Evolutionary conservation across 1,284 basidiomycete species (phyloP).

Genomic region (Lentinus polychrous): DNA sequence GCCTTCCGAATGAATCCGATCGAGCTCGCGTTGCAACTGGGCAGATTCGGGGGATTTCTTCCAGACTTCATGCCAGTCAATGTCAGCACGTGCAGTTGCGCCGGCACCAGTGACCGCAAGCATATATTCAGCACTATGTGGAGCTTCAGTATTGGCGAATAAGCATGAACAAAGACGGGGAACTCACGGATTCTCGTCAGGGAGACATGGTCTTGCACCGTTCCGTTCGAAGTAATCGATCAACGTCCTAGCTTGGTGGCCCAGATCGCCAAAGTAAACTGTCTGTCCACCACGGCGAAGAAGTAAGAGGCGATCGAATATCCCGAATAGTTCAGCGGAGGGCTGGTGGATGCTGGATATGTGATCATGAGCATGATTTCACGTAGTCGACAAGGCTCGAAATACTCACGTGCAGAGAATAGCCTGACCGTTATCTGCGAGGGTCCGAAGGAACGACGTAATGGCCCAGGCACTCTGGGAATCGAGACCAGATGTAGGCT

Average conservation of each 20-base stretch:
- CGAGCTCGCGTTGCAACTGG: constrained; percentile 22
- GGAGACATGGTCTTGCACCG: constrained; percentile 37
- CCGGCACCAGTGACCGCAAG: constrained; percentile 67
- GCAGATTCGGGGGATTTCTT: constrained; percentile 21
- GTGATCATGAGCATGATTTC: background rate
- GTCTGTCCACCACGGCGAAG: constrained; percentile 69
- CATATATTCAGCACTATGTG: constrained; percentile 44
- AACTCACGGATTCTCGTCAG: constrained; percentile 36
- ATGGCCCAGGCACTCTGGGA: constrained; percentile 89
- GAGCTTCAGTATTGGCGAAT: background rate
- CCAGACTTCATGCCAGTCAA: constrained; percentile 31
- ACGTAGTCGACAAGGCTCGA: background rate
- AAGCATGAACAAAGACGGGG: constrained; percentile 3
- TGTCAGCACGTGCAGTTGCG: constrained; percentile 26
- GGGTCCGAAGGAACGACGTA: constrained; percentile 67
- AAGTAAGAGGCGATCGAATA: constrained; percentile 58
- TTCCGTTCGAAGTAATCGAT: constrained; percentile 68
- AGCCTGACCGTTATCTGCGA: constrained; percentile 79
- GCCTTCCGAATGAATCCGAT: constrained; percentile 27
- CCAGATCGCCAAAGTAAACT: constrained; percentile 75
- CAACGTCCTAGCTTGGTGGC: constrained; percentile 46
- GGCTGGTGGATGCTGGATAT: constrained; percentile 50
- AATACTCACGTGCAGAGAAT: constrained; percentile 53
- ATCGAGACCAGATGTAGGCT: constrained; percentile 81
- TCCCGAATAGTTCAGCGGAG: constrained; percentile 64